phyloP scores from a whole-genome alignment of 805 yeast genomes.

The Pichia sporocuriosa region DNA sequence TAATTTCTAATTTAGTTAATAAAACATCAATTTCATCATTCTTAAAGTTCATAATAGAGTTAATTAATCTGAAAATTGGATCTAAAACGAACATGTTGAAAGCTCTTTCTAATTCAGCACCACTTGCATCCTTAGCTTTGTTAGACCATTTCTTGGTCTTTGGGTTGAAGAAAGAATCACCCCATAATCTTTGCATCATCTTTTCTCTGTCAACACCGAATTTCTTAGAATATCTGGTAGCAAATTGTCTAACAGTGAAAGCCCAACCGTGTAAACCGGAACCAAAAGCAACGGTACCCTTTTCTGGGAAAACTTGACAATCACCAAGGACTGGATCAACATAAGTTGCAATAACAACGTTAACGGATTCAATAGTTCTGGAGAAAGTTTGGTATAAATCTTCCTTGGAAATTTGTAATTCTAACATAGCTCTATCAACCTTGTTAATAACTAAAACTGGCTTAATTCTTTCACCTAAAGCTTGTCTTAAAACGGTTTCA shows the following conservation, averaged over 20 bases:
- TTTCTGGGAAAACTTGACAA: constrained; percentile 96
- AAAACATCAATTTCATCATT: constrained; percentile 91
- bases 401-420: constrained; percentile 98
- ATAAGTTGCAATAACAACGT: constrained; percentile 96
- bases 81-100: constrained; percentile 98
- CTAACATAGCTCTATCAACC: constrained; percentile 99
- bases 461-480: constrained; percentile 98
- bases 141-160: constrained; percentile 99
- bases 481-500: constrained; percentile 98
- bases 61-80: constrained; percentile 96
- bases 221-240: constrained; percentile 96
- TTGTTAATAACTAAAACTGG: constrained; percentile 98
- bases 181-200: constrained; percentile 99
- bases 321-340: constrained; percentile 88
- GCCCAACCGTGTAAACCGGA: constrained; percentile 99
- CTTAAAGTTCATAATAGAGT: constrained; percentile 98
- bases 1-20: constrained; percentile 88
- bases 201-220: constrained; percentile 97
- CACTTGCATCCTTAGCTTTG: constrained; percentile 93
- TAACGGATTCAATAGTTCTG: constrained; percentile 98
- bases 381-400: constrained; percentile 97
- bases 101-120: constrained; percentile 95
- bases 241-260: constrained; percentile 98
- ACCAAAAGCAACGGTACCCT: constrained; percentile 99
- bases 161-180: constrained; percentile 99